Conservation (phyloP, 768 basidiomycete genomes). For the Pisolithus marmoratus region DNA sequence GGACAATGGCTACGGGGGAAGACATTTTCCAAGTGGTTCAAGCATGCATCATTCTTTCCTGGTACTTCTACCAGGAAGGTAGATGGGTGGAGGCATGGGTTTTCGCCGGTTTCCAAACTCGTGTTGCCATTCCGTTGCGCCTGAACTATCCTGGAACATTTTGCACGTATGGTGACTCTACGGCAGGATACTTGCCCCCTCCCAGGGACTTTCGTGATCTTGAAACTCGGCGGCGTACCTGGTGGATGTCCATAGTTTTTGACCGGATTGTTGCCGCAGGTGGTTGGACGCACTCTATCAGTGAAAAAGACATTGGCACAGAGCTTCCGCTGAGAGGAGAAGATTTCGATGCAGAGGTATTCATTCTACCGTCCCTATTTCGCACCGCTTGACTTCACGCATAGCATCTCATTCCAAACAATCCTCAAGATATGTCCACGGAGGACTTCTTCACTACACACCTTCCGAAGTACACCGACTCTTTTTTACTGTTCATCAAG, state of each 20-base stretch:
- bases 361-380: slow-evolving; percentile 11
- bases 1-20: slow-evolving; percentile 84
- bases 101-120: slow-evolving; percentile 79
- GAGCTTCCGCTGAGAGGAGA: slow-evolving; percentile 71
- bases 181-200: slow-evolving; percentile 74
- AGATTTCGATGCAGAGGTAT: slow-evolving; percentile 73
- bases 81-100: slow-evolving; percentile 92
- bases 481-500: slow-evolving; percentile 77
- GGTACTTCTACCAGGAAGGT: slow-evolving; percentile 90
- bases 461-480: slow-evolving; percentile 73
- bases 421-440: slow-evolving; percentile 67
- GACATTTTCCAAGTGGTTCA: slow-evolving; percentile 86
- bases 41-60: slow-evolving; percentile 78
- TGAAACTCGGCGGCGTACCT: slow-evolving; percentile 74
- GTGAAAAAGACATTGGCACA: slow-evolving; percentile 80
- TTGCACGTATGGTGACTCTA: slow-evolving; percentile 56
- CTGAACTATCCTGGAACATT: slow-evolving; percentile 85
- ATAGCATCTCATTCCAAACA: slow-evolving; percentile 58
- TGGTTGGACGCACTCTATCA: slow-evolving; percentile 82
- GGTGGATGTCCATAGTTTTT: slow-evolving; percentile 90
- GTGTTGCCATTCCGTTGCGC: slow-evolving; percentile 75
- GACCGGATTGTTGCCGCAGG: slow-evolving; percentile 78
- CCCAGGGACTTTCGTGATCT: slow-evolving; percentile 71
- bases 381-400: slow-evolving; percentile 8
- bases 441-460: slow-evolving; percentile 65